A percentile compares a stretch with the other conserved stretches of the same genome.
Conservation (phyloP, 148 eudicot genomes). For the Cornus florida region DNA sequence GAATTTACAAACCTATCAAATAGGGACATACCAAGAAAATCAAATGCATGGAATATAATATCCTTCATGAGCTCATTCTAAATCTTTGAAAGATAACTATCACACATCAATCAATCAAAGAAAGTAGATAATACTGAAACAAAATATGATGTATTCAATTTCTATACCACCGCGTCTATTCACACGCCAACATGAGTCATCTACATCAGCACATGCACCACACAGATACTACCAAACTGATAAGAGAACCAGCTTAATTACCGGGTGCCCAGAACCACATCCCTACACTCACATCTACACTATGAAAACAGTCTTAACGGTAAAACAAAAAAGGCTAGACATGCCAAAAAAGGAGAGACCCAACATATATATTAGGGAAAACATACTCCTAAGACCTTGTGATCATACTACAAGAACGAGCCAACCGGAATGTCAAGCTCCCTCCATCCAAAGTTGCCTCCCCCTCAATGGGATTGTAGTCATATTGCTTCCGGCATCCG, state of each 20-base stretch:
- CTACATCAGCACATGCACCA: constrained; percentile 61
- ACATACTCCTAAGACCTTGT: constrained; percentile 55
- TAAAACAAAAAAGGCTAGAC: constrained; percentile 34
- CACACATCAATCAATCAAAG: neutral
- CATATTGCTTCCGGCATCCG: constrained; percentile 91
- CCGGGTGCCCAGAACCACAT: constrained; percentile 36
- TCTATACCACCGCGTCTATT: constrained; percentile 72
- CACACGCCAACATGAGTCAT: constrained; percentile 57
- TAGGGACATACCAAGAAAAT: neutral
- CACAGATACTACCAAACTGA: constrained; percentile 45
- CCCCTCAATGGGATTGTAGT: constrained; percentile 39
- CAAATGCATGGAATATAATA: too few relatives aligned
- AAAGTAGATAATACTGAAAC: constrained; percentile 11
- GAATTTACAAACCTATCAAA: neutral
- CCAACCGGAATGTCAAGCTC: constrained; percentile 52
- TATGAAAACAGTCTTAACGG: constrained; percentile 41
- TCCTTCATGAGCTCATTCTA: neutral
- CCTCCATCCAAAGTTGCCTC: constrained; percentile 54
- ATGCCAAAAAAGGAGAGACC: constrained; percentile 36
- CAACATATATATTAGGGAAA: constrained; percentile 40
- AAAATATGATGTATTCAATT: constrained; percentile 38
- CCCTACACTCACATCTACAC: constrained; percentile 48
- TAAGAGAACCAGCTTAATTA: constrained; percentile 41
- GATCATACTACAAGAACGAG: constrained; percentile 80
- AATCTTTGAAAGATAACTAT: neutral